These are phyloP conservation scores for Nannochloropsis gaditana DNA, from an alignment of 108 stramenopile genomes.

Conservation along the genomic window DNA sequence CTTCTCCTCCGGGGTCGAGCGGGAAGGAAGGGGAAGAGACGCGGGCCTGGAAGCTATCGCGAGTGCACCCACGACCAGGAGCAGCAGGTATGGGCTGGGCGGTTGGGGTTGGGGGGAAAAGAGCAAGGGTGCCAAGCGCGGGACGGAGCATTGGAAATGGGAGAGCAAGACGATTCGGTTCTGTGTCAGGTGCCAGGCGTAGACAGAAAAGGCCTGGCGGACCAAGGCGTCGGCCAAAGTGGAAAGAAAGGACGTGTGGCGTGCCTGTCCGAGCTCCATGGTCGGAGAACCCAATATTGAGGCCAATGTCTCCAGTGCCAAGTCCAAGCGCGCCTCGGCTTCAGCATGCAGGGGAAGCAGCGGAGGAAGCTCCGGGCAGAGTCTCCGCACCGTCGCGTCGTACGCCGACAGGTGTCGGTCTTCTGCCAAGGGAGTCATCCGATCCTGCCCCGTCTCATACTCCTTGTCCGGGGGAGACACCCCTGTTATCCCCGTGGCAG, in stretches of 20 bases:
- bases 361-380: not conserved
- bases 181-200: not conserved
- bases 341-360: not conserved
- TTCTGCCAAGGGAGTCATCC: slow-evolving; percentile 10
- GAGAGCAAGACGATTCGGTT: not conserved
- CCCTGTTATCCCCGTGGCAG: not conserved
- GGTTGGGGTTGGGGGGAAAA: not conserved
- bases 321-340: not conserved
- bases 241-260: not conserved
- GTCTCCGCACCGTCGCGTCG: too few species aligned
- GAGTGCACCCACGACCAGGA: not conserved
- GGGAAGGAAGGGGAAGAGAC: not conserved
- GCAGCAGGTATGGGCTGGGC: not conserved
- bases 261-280: not conserved
- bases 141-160: not conserved
- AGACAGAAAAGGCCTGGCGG: not conserved
- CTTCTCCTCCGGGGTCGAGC: not conserved
- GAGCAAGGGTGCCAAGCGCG: not conserved
- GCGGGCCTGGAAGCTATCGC: not conserved
- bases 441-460: not conserved
- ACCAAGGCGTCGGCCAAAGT: not conserved
- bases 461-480: not conserved
- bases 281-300: not conserved
- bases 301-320: not conserved
- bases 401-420: not conserved